Conservation (phyloP, 2,329 filamentous ascomycete genomes). For the Sphaceloma murrayae region DNA sequence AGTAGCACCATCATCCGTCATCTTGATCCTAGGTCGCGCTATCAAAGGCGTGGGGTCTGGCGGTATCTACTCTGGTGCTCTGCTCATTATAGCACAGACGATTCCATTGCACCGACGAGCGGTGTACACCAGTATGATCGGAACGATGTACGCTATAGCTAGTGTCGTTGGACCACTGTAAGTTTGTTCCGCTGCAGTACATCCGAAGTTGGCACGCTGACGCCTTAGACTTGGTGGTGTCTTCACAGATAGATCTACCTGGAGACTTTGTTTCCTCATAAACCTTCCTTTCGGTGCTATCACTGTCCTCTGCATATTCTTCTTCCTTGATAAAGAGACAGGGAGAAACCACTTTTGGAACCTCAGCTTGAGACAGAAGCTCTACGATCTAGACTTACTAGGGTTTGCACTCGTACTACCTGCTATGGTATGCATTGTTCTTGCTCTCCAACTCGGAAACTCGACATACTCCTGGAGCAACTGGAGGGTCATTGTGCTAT, state of each 20-base stretch:
- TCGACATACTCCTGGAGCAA: slow-evolving; percentile 30
- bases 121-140: slow-evolving; percentile 30
- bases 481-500: slow-evolving; percentile 36
- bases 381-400: background rate
- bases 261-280: slow-evolving; percentile 31
- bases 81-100: background rate
- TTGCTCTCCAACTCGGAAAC: slow-evolving; percentile 41
- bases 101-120: slow-evolving; percentile 34
- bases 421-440: slow-evolving; percentile 31
- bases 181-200: too few relatives aligned
- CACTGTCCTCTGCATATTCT: slow-evolving; percentile 7
- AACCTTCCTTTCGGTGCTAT: slow-evolving; percentile 37
- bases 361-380: background rate
- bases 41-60: slow-evolving; percentile 46
- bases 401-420: slow-evolving; percentile 1
- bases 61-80: slow-evolving; percentile 30
- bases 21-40: slow-evolving; percentile 48
- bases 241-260: slow-evolving; percentile 34
- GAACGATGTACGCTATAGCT: slow-evolving; percentile 30
- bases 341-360: slow-evolving; percentile 20
- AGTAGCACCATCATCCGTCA: slow-evolving; percentile 38
- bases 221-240: slow-evolving; percentile 39
- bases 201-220: too few relatives aligned
- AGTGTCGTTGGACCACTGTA: slow-evolving; percentile 36
- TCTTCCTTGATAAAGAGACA: slow-evolving; percentile 26